Evolutionary conservation across 176 grass and related monocot genomes (phyloP).

Genomic region (Triticum urartu): DNA sequence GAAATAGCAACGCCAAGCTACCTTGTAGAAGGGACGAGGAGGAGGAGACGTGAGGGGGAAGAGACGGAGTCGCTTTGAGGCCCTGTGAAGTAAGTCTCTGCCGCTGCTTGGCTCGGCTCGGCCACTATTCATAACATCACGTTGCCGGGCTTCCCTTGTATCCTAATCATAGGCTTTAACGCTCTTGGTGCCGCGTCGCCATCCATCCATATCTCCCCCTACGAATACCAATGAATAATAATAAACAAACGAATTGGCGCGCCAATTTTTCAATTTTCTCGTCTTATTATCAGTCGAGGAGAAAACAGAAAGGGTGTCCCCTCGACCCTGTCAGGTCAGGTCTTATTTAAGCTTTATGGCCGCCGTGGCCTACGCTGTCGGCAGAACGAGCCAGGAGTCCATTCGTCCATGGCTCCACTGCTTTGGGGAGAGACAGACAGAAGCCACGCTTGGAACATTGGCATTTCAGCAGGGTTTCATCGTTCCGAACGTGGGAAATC

Average conservation of each 20-base stretch:
- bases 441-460: neutral
- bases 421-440: neutral
- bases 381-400: neutral
- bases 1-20: conserved; percentile 20
- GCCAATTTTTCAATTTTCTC: neutral
- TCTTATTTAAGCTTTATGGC: conserved; percentile 28
- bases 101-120: neutral
- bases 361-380: conserved; percentile 10
- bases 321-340: neutral
- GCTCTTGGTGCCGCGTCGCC: conserved; percentile 67
- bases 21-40: conserved; percentile 1
- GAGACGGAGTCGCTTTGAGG: conserved; percentile 41
- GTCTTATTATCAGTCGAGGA: neutral
- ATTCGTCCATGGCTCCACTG: neutral
- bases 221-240: conserved; percentile 31
- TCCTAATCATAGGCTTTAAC: conserved; percentile 56
- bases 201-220: conserved; percentile 53
- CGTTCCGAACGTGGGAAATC: neutral
- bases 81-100: conserved; percentile 52
- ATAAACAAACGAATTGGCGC: conserved; percentile 8
- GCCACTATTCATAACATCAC: conserved; percentile 46
- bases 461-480: neutral
- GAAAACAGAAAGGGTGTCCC: neutral
- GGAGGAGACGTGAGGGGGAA: conserved; percentile 2
- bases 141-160: conserved; percentile 28